Percentiles rank a stretch among this genome's conserved stretches.
Evolutionary conservation across 106 monocot genomes (phyloP).

Genomic region (Amphibolis antarctica): DNA sequence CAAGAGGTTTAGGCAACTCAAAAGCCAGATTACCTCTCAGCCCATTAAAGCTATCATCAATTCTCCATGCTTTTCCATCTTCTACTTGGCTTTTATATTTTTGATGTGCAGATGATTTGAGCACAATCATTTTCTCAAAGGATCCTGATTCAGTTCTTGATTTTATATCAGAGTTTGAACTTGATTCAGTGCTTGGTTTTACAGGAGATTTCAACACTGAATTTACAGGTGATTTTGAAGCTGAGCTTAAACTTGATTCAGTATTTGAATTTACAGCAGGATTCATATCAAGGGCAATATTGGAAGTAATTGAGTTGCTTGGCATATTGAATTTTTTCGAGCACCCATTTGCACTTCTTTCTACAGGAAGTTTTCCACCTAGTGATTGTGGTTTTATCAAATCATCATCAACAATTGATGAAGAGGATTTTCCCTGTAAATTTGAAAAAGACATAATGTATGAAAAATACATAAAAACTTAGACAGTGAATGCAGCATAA

Average conservation of each 20-base stretch:
- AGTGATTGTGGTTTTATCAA: conserved; percentile 11
- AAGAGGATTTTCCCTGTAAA: neutral
- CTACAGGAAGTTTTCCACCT: conserved; percentile 6
- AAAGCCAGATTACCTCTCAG: neutral
- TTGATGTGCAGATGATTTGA: neutral
- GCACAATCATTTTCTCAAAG: neutral
- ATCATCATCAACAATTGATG: conserved; percentile 1
- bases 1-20: neutral
- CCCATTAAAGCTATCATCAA: neutral
- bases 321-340: neutral
- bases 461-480: neutral
- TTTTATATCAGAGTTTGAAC: neutral
- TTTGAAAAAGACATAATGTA: neutral
- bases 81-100: conserved; percentile 5
- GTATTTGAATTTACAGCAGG: neutral
- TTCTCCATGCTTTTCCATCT: neutral
- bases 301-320: conserved; percentile 5
- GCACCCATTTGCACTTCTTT: neutral
- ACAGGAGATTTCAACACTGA: neutral
- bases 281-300: neutral
- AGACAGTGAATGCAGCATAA: neutral
- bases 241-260: neutral
- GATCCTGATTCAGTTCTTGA: neutral
- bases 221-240: too few relatives aligned
- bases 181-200: neutral